These are phyloP conservation scores for Meira miltonrushii DNA, from an alignment of 1,284 basidiomycete genomes.

Conservation along the genomic window DNA sequence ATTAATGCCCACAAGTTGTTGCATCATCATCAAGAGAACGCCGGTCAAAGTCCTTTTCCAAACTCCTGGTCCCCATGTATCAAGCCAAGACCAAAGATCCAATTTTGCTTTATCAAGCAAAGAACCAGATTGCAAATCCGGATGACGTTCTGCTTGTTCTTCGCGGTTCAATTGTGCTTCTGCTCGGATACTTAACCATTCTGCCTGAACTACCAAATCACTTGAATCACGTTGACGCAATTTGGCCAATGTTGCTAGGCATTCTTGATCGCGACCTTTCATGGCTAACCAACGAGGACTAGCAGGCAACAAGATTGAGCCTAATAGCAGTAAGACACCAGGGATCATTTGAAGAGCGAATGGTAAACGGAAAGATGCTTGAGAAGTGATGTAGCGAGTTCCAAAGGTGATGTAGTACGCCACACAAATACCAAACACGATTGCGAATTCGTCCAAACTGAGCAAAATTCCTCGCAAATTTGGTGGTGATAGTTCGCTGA, in stretches of 20 bases:
- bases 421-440: constrained; percentile 61
- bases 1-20: constrained; percentile 27
- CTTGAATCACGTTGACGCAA: constrained; percentile 55
- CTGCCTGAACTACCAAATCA: constrained; percentile 22
- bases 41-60: constrained; percentile 17
- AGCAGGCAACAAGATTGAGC: constrained; percentile 19
- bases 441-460: constrained; percentile 64
- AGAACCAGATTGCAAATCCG: constrained; percentile 63
- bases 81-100: constrained; percentile 47
- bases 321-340: constrained; percentile 11
- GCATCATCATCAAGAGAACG: constrained; percentile 27
- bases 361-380: constrained; percentile 23
- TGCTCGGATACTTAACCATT: constrained; percentile 26
- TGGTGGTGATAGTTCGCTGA: constrained; percentile 11
- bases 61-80: constrained; percentile 16
- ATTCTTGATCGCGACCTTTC: constrained; percentile 21
- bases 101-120: constrained; percentile 61
- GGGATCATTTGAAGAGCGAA: constrained; percentile 12
- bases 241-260: constrained; percentile 45
- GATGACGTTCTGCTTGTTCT: constrained; percentile 41
- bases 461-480: constrained; percentile 11
- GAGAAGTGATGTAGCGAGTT: constrained; percentile 42
- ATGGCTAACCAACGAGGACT: constrained; percentile 30
- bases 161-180: constrained; percentile 53
- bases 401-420: constrained; percentile 53